A percentile compares a stretch with the other conserved stretches of the same genome.
phyloP scores from a whole-genome alignment of 768 basidiomycete species.

The Lepiota venenata region DNA sequence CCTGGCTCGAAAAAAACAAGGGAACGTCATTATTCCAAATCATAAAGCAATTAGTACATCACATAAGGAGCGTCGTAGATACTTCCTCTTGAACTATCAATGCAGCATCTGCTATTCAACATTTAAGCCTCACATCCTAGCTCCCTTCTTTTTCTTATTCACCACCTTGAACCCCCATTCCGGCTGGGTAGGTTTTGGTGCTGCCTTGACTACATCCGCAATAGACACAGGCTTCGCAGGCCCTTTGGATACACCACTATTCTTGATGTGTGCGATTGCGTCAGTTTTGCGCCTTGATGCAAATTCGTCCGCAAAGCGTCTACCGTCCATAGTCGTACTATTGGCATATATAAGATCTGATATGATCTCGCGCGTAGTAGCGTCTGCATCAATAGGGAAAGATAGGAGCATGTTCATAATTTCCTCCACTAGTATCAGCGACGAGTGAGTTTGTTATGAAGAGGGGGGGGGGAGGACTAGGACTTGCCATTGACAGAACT shows the following conservation, averaged over 20 bases:
- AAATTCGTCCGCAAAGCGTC: slow-evolving; percentile 93
- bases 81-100: neutral
- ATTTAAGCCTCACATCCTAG: slow-evolving; percentile 38
- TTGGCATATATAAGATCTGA: slow-evolving; percentile 93
- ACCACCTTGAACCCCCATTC: slow-evolving; percentile 94
- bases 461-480: neutral
- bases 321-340: slow-evolving; percentile 91
- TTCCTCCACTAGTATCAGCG: slow-evolving; percentile 74
- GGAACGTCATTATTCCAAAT: no score
- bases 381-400: slow-evolving; percentile 88
- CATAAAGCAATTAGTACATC: slow-evolving; percentile 6
- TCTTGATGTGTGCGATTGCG: slow-evolving; percentile 48
- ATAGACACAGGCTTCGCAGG: slow-evolving; percentile 63
- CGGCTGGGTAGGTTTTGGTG: slow-evolving; percentile 69
- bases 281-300: slow-evolving; percentile 85
- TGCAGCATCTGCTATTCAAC: neutral
- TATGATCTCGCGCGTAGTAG: slow-evolving; percentile 85
- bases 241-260: slow-evolving; percentile 34
- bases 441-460: neutral
- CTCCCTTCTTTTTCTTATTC: slow-evolving; percentile 93
- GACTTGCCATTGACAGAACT: slow-evolving; percentile 65
- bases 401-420: slow-evolving; percentile 93
- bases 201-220: slow-evolving; percentile 88
- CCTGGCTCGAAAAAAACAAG: neutral
- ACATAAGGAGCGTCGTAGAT: slow-evolving; percentile 6